Evolutionary conservation across 257 asterid species (phyloP).

Genomic region (Parsonsia alboflavescens): DNA sequence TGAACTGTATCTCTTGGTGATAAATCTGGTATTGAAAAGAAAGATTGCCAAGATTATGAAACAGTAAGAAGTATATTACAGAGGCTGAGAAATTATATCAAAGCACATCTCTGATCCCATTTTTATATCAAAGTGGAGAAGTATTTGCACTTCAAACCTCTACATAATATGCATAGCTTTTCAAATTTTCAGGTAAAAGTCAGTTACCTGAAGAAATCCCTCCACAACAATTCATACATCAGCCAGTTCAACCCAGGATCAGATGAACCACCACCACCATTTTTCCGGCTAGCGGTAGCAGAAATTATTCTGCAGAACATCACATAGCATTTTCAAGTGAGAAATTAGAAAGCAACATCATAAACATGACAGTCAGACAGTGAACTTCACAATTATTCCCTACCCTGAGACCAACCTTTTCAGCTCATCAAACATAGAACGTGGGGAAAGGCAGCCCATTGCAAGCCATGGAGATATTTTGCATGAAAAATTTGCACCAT

Average conservation of each 20-base stretch:
- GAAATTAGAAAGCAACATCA: neutral
- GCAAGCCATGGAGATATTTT: slow-evolving; percentile 98
- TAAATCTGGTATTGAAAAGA: slow-evolving; percentile 50
- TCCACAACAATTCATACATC: slow-evolving; percentile 94
- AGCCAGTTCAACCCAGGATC: slow-evolving; percentile 86
- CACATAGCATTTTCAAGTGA: slow-evolving; percentile 7
- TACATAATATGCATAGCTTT: neutral
- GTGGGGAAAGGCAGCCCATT: slow-evolving; percentile 98
- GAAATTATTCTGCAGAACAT: slow-evolving; percentile 50
- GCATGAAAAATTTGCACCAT: slow-evolving; percentile 94
- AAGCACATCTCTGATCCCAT: neutral
- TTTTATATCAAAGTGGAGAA: neutral
- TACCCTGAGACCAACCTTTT: slow-evolving; percentile 78
- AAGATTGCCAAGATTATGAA: neutral
- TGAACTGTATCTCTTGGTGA: slow-evolving; percentile 86
- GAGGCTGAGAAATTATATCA: neutral
- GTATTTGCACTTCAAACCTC: neutral
- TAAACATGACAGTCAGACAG: neutral
- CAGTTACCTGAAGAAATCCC: slow-evolving; percentile 92
- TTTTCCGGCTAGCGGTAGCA: slow-evolving; percentile 48
- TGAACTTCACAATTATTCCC: slow-evolving; percentile 1
- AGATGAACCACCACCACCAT: slow-evolving; percentile 36
- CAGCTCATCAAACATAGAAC: slow-evolving; percentile 90
- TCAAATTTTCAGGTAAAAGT: neutral
- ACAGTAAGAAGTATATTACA: neutral